phyloP scores from a whole-genome alignment of 2,329 filamentous ascomycete species.

The Cladophialophora bantiana region DNA sequence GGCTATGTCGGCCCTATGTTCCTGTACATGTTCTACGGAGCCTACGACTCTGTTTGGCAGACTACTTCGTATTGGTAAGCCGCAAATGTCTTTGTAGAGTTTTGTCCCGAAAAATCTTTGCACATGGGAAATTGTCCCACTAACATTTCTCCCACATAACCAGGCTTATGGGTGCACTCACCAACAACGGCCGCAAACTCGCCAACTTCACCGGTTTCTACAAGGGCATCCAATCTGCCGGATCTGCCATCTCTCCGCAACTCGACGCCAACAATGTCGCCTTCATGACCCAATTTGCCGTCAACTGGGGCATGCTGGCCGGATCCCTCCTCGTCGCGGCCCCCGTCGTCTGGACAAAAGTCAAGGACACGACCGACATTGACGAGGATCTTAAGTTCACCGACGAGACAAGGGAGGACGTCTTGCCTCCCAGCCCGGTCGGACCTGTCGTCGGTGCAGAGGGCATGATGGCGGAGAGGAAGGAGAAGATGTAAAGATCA shows the following conservation, averaged over 20 bases:
- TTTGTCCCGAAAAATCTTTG: background rate
- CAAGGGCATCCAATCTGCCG: constrained; percentile 81
- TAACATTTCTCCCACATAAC: background rate
- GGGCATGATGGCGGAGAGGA: constrained; percentile 32
- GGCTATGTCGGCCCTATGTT: constrained; percentile 83
- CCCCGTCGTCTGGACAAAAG: constrained; percentile 76
- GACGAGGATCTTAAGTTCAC: constrained; percentile 83
- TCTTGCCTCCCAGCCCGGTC: constrained; percentile 47
- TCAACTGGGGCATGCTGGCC: constrained; percentile 72
- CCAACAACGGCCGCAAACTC: constrained; percentile 83
- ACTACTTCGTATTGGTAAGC: constrained; percentile 83
- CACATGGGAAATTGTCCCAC: background rate
- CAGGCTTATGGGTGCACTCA: constrained; percentile 83
- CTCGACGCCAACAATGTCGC: constrained; percentile 66
- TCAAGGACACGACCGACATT: constrained; percentile 75
- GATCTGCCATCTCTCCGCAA: constrained; percentile 75
- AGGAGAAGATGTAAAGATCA: constrained; percentile 8
- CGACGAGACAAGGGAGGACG: constrained; percentile 78
- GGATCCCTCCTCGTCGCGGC: constrained; percentile 74
- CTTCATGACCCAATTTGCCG: constrained; percentile 72
- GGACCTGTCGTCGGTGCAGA: constrained; percentile 32
- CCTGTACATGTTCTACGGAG: constrained; percentile 87
- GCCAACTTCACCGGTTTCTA: constrained; percentile 86
- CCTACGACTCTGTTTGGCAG: constrained; percentile 91
- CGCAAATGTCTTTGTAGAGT: background rate